These are phyloP conservation scores for Naegleria fowleri DNA, from an alignment of 208 protist genomes.

Conservation along the genomic window DNA sequence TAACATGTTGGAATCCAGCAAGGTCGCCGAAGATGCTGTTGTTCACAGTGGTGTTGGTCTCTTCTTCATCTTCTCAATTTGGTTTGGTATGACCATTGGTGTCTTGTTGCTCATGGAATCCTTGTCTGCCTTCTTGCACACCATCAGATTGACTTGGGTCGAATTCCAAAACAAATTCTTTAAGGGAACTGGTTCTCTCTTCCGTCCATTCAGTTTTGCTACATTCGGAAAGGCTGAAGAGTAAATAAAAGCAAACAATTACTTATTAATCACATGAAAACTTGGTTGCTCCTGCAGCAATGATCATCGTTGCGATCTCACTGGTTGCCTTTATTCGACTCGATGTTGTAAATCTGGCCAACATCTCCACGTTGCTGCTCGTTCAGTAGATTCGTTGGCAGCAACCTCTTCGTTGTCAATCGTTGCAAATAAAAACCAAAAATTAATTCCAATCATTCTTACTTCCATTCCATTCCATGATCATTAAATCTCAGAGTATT, in stretches of 20 bases:
- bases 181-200: slow-evolving; percentile 76
- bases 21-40: slow-evolving; percentile 25
- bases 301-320: too few relatives aligned
- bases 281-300: too few relatives aligned
- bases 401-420: too few relatives aligned
- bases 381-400: too few relatives aligned
- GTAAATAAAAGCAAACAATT: not conserved
- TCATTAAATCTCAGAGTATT: not conserved
- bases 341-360: too few relatives aligned
- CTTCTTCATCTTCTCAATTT: slow-evolving; percentile 67
- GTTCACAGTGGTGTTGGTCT: slow-evolving; percentile 63
- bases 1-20: slow-evolving; percentile 9
- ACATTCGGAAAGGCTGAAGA: not conserved
- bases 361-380: too few relatives aligned
- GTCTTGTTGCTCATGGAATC: slow-evolving; percentile 97
- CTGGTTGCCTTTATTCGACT: too few relatives aligned
- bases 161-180: slow-evolving; percentile 98
- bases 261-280: too few relatives aligned
- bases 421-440: too few relatives aligned
- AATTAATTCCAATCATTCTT: too few relatives aligned
- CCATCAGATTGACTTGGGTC: slow-evolving; percentile 93
- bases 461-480: too few relatives aligned
- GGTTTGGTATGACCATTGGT: slow-evolving; percentile 85
- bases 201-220: slow-evolving; percentile 76
- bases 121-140: slow-evolving; percentile 97